Evolutionary conservation across 805 yeast genomes (phyloP), one percentile per base, ranked within the genome.

Genomic region (Kodamaea neixiangensis): DNA sequence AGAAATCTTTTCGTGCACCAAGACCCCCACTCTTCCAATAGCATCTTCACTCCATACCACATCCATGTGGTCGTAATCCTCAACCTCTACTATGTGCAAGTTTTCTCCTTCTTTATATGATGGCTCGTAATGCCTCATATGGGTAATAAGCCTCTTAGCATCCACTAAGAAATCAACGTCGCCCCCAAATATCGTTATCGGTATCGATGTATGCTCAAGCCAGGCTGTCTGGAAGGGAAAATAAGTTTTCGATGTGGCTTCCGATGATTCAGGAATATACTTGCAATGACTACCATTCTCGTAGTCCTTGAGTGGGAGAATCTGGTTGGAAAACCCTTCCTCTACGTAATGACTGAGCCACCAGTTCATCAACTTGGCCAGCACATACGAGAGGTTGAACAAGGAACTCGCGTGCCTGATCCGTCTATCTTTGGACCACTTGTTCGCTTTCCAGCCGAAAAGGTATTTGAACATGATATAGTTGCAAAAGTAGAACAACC

Each of bases 11-110:
- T 18, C 45, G 29, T 40, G 39, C 7, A 47, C 40, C 13, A 47
- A 13, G 14, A 66, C 67, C 0, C 96, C 97, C 17, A 93, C 79
- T 41, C 75, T 77, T 3, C 81, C 82, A 21, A 81, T 74, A 1
- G 85, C 84, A 62, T 89, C 92, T 60, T 80, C 83, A 0, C 97
- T 93, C 99, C 99, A 93, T 11, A 92, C 72, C 0, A 91, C 96
- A 67, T 93, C 99, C 47, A 93, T 70, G 67, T 93, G 99, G 14
- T 91, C 82, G 65, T 93, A 93, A 7, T 76, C 78, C 0, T 80
- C 79, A 5, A 93, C 53, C 46, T 77, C 77, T 17, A 73, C 60
- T 17, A 70, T 67, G 11, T 65, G 55, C 65, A 79, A 54, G 65
- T 72, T 60, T 31, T 54, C 64, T 54, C 73, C 73, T 38, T 60